Percentiles rank a stretch among this genome's conserved stretches.
Conservation (phyloP, 805 yeast species). For the Candida michaelii region DNA sequence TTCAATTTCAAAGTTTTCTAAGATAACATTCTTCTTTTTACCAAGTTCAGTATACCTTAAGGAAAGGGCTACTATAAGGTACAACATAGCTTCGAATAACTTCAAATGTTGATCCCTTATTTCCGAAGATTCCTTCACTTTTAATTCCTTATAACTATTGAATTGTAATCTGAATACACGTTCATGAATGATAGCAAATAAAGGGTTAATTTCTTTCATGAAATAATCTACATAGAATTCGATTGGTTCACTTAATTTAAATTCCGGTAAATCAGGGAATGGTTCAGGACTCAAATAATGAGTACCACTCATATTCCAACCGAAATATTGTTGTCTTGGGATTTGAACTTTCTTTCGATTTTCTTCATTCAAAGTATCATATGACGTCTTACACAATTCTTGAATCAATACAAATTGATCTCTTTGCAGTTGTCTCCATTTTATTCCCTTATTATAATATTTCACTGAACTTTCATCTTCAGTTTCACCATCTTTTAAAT, state of each 20-base stretch:
- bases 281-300: constrained; percentile 41
- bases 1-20: constrained; percentile 28
- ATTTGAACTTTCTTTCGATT: constrained; percentile 34
- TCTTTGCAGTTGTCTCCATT: constrained; percentile 49
- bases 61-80: constrained; percentile 49
- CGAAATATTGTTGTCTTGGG: constrained; percentile 62
- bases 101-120: constrained; percentile 22
- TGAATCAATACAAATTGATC: constrained; percentile 44
- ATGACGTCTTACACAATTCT: constrained; percentile 37
- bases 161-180: constrained; percentile 53
- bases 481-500: constrained; percentile 19
- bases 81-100: constrained; percentile 52
- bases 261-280: constrained; percentile 34
- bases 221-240: constrained; percentile 36
- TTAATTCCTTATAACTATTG: constrained; percentile 26
- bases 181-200: constrained; percentile 54
- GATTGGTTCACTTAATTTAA: constrained; percentile 17
- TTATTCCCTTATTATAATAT: constrained; percentile 30
- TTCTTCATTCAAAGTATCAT: constrained; percentile 32
- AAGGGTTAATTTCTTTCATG: constrained; percentile 51
- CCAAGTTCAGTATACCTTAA: constrained; percentile 50
- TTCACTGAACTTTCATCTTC: constrained; percentile 20
- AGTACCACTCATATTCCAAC: constrained; percentile 66
- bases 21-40: constrained; percentile 27
- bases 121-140: constrained; percentile 11